phyloP scores from a whole-genome alignment of 495 filamentous ascomycete species.

The Penicillium goetzii region DNA sequence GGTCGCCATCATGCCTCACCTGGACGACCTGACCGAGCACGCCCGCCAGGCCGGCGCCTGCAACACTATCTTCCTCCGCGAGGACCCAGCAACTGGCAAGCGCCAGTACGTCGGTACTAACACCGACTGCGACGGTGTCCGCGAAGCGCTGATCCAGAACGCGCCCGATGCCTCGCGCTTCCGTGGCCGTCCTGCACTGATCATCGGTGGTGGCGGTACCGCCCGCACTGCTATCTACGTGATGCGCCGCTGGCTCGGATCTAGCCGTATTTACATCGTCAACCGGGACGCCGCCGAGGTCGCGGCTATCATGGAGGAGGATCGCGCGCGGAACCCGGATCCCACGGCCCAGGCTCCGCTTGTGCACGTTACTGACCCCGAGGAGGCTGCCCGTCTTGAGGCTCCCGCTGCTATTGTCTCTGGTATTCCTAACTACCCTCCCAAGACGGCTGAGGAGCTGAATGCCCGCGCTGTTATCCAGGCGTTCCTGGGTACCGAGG shows the following conservation, averaged over 20 bases:
- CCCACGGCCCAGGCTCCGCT: constrained; percentile 50
- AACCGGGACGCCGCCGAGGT: constrained; percentile 68
- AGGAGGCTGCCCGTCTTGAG: constrained; percentile 59
- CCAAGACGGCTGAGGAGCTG: constrained; percentile 62
- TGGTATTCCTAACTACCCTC: constrained; percentile 71
- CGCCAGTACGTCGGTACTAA: constrained; percentile 67
- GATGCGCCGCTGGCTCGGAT: constrained; percentile 64
- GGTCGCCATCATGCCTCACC: constrained; percentile 66
- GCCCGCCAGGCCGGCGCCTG: constrained; percentile 69
- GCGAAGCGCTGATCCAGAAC: constrained; percentile 69
- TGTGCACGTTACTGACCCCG: constrained; percentile 57
- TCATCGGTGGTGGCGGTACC: constrained; percentile 70
- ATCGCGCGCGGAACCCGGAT: constrained; percentile 37
- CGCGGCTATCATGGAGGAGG: constrained; percentile 61
- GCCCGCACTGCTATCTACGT: constrained; percentile 72
- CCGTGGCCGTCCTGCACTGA: constrained; percentile 59
- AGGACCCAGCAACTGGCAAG: constrained; percentile 41
- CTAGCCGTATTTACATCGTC: constrained; percentile 69
- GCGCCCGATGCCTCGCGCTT: constrained; percentile 45
- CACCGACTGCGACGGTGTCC: constrained; percentile 75
- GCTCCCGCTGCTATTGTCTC: constrained; percentile 64
- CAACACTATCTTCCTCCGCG: constrained; percentile 72
- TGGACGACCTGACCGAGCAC: constrained; percentile 70
- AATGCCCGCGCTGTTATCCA: constrained; percentile 58
- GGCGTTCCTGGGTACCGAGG: constrained; percentile 50